A percentile compares a stretch with the other conserved stretches of the same genome.
Conservation (phyloP, 1,139 yeast genomes). For the Zygoascus hellenicus region DNA sequence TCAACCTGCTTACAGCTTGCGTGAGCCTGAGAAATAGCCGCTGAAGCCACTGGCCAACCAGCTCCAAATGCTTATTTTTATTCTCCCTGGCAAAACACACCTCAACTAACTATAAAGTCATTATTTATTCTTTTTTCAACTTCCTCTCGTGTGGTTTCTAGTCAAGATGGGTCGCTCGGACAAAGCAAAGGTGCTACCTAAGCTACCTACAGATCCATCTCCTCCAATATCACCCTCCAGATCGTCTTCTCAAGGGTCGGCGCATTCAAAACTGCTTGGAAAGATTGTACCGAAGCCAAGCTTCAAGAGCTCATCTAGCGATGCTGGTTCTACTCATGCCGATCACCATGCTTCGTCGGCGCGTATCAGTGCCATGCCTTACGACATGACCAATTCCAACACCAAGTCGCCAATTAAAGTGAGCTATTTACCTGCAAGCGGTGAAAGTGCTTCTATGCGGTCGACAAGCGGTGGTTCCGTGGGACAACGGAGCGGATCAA, state of each 20-base stretch:
- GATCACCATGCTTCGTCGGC: slow-evolving; percentile 2
- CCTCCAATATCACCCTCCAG: slow-evolving; percentile 10
- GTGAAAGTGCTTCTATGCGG: slow-evolving; percentile 5
- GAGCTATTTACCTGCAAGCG: slow-evolving; percentile 23
- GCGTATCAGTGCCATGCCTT: slow-evolving; percentile 17
- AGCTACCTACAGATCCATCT: slow-evolving; percentile 7
- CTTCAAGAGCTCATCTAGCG: slow-evolving; percentile 6
- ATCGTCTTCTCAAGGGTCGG: slow-evolving; percentile 9
- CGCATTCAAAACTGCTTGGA: slow-evolving; percentile 5
- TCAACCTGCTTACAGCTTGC: too few relatives aligned
- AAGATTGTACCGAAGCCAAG: slow-evolving; percentile 9
- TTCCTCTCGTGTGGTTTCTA: neutral
- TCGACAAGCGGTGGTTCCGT: neutral
- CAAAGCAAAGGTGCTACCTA: slow-evolving; percentile 10
- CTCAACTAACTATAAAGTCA: neutral
- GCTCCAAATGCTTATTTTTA: too few relatives aligned
- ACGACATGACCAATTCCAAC: slow-evolving; percentile 24
- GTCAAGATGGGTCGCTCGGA: slow-evolving; percentile 8
- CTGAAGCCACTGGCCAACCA: too few relatives aligned
- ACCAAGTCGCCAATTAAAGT: slow-evolving; percentile 27
- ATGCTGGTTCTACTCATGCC: neutral
- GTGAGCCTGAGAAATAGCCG: too few relatives aligned
- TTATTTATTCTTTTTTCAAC: neutral
- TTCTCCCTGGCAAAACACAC: too few relatives aligned
- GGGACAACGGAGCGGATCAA: slow-evolving; percentile 9